phyloP scores from a whole-genome alignment of 2,329 filamentous ascomycete genomes.

The Arthroderma sp. region DNA sequence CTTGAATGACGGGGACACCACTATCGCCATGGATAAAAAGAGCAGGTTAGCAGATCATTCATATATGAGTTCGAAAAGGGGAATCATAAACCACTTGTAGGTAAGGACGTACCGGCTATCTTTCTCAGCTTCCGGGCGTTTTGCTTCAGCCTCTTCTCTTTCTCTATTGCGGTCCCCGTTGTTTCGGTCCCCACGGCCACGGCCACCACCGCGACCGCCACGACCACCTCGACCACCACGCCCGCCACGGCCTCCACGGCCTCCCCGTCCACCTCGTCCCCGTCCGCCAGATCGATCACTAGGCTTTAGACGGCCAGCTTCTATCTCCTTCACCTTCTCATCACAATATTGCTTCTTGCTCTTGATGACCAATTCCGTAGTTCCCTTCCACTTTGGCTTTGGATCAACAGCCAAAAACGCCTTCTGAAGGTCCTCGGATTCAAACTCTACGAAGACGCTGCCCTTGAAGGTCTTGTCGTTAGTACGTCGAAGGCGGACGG shows the following conservation, averaged over 20 bases:
- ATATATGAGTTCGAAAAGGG: too few relatives aligned
- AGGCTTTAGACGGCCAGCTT: slow-evolving; percentile 56
- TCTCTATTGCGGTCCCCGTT: slow-evolving; percentile 34
- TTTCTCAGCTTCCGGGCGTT: slow-evolving; percentile 26
- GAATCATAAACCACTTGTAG: not conserved
- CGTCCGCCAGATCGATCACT: slow-evolving; percentile 40
- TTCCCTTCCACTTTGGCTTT: slow-evolving; percentile 70
- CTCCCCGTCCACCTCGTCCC: slow-evolving; percentile 25
- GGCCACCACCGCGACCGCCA: slow-evolving; percentile 22
- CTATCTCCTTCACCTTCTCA: slow-evolving; percentile 62
- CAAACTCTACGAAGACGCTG: slow-evolving; percentile 90
- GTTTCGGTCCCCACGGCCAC: slow-evolving; percentile 36
- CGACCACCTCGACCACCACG: slow-evolving; percentile 17
- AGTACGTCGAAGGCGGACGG: slow-evolving; percentile 74
- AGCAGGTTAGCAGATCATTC: not conserved
- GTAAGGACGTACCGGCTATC: slow-evolving; percentile 30
- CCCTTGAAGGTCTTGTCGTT: slow-evolving; percentile 74
- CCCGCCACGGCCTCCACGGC: slow-evolving; percentile 18
- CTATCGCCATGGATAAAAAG: slow-evolving; percentile 18
- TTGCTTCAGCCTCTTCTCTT: slow-evolving; percentile 27
- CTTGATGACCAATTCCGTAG: slow-evolving; percentile 62
- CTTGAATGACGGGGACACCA: slow-evolving; percentile 35
- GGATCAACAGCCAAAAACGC: slow-evolving; percentile 70
- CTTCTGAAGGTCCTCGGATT: slow-evolving; percentile 62
- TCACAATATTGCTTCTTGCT: slow-evolving; percentile 77